Base-by-base conservation (phyloP, 768 basidiomycete genomes). In the Naganishia antarctica region DNA sequence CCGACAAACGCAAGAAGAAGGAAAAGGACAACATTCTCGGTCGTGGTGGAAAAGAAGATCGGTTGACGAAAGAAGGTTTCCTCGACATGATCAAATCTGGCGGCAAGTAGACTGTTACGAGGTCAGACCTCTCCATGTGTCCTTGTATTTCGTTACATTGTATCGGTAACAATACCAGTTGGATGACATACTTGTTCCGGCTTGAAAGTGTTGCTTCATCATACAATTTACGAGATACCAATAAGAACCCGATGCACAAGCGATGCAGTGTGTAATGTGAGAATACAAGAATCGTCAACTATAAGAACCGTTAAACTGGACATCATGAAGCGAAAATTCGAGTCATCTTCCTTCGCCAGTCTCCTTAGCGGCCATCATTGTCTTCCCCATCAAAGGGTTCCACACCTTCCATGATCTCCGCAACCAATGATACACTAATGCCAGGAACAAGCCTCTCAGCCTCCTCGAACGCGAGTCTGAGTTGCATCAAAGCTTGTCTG, bases 401-500 rank as follows among this genome's bases (percentile, higher is more conserved):
- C 18, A 78, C 78, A 41, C 69, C 71, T 50, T 76, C 76, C 59
- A 77, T 71, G 11, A 79, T 91, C 79, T 96, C 93, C 73, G 90
- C 89, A 60, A 96, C 89, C 51, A 97, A 82, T 66, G 94, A 94
- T 79, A 89, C 80, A 25, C 91, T 89, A 31, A 99, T 86, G 4
- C 96, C 96, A 8, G 96, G 96, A 70, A 98, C 96, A 62, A 91
- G 87, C 65, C 89, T 83, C 79, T 99, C 96, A 13, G 93, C 93
- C 29, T 96, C 91, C 28, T 90, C 89, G 73, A 97, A 93, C 2
- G 96, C 93, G 31, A 89, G 83, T 70, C 96, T 89, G 12, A 98
- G 81, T 53, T 88, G 83, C 64, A 87, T 88, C 58, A 99, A 82
- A 21, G 89, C 88, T 29, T 89, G 83, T 64, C 90, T 84, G 9